Evolutionary conservation across 106 monocot species (phyloP), one percentile per base, ranked within the genome.

Genomic region (Phalaenopsis equestris): DNA sequence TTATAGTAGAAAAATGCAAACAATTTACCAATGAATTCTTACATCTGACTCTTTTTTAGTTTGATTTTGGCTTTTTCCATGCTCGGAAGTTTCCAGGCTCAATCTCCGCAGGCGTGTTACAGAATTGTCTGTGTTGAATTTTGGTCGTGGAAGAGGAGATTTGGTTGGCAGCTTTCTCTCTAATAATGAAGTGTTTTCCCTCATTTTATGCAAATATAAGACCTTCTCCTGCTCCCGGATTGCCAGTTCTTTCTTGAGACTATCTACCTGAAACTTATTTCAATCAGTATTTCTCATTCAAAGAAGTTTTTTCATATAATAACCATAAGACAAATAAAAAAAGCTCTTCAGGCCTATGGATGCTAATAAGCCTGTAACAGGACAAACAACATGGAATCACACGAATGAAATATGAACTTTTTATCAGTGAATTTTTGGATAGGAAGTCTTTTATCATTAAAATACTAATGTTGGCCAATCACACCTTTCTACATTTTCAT

Each of bases 211-310:
- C 77, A 81, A 81, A 21, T 21, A 61, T 18, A 67, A 39, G 18
- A 75, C 4, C 76, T 84, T 87, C 37, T 89, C 87, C 10, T 9
- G 55, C 52, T 92, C 92, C 57, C 84, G 90, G 56, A 1, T 80
- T 70, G 82, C 84, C 42, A 92, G 49, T 56, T 86, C 87, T 76
- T 87, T 89, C 80, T 90, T 92, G 15, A 92, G 85, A 79, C 41
- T 84, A 77, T 84, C 86, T 73, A 92, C 78, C 92, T 92, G 80
- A 81, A 85, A 39, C 58, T 42, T 56, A 61, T 72, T 49, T 7
- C 8, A 18, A 3, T 72, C 72, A 72, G 45, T 43, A 38, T 39
- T 75, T 73, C 41, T 67, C 78, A 43, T 55, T 42, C n/a, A 6
- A 52, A 42, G 14, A 11, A 56, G 17, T 56, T 45, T 45, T 45